These are phyloP conservation scores for Chrysopogon serrulatus DNA, from an alignment of 176 grass and related monocot species.

Conservation along the genomic window DNA sequence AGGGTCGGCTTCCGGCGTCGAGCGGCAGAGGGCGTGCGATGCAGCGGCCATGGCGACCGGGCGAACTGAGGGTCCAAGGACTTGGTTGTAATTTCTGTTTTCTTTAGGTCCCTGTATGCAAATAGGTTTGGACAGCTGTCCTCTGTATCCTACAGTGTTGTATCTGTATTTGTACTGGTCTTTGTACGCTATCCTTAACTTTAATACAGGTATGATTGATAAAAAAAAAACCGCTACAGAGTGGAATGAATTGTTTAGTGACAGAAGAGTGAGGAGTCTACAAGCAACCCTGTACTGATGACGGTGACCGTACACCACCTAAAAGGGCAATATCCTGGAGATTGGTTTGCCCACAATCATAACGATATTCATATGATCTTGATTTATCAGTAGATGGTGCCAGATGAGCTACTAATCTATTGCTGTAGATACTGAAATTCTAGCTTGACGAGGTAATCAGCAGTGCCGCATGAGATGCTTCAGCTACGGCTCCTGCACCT, in stretches of 20 bases:
- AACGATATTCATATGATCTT: conserved; percentile 20
- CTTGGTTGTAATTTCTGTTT: too few relatives aligned
- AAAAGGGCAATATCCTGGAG: conserved; percentile 18
- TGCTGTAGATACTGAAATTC: conserved; percentile 37
- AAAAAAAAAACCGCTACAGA: neutral
- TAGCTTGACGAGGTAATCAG: conserved; percentile 14
- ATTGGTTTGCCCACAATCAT: conserved; percentile 29
- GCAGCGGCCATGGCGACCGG: too few relatives aligned
- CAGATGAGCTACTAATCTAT: conserved; percentile 41
- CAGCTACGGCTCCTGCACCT: conserved; percentile 44
- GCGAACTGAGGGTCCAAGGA: too few relatives aligned
- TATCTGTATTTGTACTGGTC: too few relatives aligned
- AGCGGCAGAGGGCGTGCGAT: too few relatives aligned
- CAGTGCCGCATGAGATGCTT: conserved; percentile 57
- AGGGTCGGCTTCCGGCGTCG: too few relatives aligned
- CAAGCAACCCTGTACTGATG: neutral
- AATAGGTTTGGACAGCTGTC: too few relatives aligned
- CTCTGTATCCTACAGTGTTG: too few relatives aligned
- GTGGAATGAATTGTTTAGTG: neutral
- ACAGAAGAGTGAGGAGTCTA: neutral
- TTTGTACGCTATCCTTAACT: too few relatives aligned
- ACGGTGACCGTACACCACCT: neutral
- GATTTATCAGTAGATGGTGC: conserved; percentile 29
- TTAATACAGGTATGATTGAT: too few relatives aligned
- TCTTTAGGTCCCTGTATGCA: too few relatives aligned